Percentiles rank a stretch among this genome's conserved stretches.
Conservation (phyloP, 345 rosid genomes). For the Streptanthus diversifolius region DNA sequence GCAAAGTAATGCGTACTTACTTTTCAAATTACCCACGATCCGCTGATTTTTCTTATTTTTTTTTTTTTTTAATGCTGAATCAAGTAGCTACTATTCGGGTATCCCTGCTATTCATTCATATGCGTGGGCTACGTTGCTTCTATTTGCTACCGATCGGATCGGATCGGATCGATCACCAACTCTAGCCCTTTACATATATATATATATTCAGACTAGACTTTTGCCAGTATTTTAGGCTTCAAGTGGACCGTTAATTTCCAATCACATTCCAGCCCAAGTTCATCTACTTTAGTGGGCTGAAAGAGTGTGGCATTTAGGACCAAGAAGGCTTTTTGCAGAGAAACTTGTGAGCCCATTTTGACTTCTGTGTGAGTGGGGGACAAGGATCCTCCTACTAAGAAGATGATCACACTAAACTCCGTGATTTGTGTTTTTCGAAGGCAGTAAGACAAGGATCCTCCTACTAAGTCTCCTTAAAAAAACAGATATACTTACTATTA, state of each 20-base stretch:
- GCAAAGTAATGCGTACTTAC: not conserved
- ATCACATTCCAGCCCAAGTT: not conserved
- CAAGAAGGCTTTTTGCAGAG: not conserved
- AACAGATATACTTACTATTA: not conserved
- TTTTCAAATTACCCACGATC: not conserved
- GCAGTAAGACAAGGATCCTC: not conserved
- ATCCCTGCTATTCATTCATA: not conserved
- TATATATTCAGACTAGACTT: not conserved
- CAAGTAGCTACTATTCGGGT: not conserved
- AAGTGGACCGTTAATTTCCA: not conserved
- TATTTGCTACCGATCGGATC: not conserved
- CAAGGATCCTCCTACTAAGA: not conserved
- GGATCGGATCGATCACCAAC: not conserved
- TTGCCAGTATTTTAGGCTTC: not conserved
- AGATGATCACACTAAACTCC: not conserved
- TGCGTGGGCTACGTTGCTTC: not conserved
- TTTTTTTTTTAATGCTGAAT: not conserved
- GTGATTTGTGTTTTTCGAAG: conserved; percentile 8
- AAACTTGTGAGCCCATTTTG: not conserved
- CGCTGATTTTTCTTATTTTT: not conserved
- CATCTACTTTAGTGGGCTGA: not conserved
- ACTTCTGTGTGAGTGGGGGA: not conserved
- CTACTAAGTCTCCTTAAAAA: not conserved
- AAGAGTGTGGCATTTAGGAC: not conserved
- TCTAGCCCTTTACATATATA: not conserved